These are phyloP conservation scores for Skeletonema tropicum DNA, from an alignment of 108 stramenopile species.

Conservation along the genomic window DNA sequence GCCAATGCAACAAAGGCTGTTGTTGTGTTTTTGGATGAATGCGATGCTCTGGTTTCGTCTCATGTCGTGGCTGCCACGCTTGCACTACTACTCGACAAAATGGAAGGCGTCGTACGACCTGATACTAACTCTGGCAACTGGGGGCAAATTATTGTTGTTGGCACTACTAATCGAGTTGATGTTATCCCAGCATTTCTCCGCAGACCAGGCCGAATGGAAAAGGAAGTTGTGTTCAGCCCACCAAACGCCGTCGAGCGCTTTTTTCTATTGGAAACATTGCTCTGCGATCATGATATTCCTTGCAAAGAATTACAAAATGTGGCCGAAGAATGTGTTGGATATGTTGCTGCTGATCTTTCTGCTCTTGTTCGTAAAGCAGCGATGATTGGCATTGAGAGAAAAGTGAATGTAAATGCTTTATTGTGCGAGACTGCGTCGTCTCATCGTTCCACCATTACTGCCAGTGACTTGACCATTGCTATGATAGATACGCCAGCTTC, in stretches of 20 bases:
- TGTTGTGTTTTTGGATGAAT: constrained; percentile 84
- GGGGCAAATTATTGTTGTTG: constrained; percentile 64
- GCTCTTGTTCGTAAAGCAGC: constrained; percentile 70
- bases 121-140: constrained; percentile 27
- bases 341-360: constrained; percentile 80
- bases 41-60: constrained; percentile 75
- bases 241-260: constrained; percentile 63
- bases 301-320: constrained; percentile 45
- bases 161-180: constrained; percentile 85
- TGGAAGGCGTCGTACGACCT: constrained; percentile 19
- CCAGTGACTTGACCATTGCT: constrained; percentile 26
- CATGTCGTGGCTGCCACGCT: constrained; percentile 60
- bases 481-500: constrained; percentile 56
- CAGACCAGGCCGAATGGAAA: constrained; percentile 77
- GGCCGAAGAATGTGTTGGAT: constrained; percentile 82
- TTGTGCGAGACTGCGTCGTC: not conserved
- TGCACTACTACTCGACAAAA: constrained; percentile 62
- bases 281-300: constrained; percentile 16
- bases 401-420: not conserved
- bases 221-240: constrained; percentile 67
- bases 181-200: constrained; percentile 69
- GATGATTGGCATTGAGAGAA: constrained; percentile 36
- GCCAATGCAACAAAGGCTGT: constrained; percentile 25
- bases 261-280: constrained; percentile 50
- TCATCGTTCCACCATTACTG: constrained; percentile 5